Conservation (phyloP, 2,329 filamentous ascomycete species). For the Colletotrichum chrysophilum region DNA sequence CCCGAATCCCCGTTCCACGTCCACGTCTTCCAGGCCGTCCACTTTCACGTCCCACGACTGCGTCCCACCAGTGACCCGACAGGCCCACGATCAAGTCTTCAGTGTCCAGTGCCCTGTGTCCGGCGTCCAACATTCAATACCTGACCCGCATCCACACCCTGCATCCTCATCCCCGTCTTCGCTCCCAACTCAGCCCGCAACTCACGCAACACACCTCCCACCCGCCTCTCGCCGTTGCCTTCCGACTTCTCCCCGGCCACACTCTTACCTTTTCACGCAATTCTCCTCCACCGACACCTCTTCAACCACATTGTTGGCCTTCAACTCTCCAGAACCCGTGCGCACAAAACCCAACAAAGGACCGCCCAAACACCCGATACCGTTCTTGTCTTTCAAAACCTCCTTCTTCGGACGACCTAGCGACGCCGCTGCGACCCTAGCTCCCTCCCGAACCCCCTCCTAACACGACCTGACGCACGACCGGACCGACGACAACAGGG, state of each 20-base stretch:
- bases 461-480: constrained; percentile 1
- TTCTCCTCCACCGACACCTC: background rate
- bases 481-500: background rate
- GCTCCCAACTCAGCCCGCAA: constrained; percentile 6
- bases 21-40: background rate
- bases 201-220: constrained; percentile 10
- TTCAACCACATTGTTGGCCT: background rate
- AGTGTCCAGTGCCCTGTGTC: background rate
- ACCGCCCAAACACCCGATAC: background rate
- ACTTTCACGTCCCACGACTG: background rate
- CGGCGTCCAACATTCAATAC: background rate
- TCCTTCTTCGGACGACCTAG: constrained; percentile 13
- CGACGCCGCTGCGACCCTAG: background rate
- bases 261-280: background rate
- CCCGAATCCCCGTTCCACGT: background rate
- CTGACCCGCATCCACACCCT: background rate
- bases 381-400: background rate
- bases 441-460: constrained; percentile 12
- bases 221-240: constrained; percentile 6
- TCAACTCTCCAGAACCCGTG: background rate
- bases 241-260: constrained; percentile 8
- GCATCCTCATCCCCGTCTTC: background rate
- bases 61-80: background rate
- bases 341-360: background rate
- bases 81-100: constrained; percentile 16